Evolutionary conservation across 2,329 filamentous ascomycete genomes (phyloP).

Genomic region (Diaporthe sp.): DNA sequence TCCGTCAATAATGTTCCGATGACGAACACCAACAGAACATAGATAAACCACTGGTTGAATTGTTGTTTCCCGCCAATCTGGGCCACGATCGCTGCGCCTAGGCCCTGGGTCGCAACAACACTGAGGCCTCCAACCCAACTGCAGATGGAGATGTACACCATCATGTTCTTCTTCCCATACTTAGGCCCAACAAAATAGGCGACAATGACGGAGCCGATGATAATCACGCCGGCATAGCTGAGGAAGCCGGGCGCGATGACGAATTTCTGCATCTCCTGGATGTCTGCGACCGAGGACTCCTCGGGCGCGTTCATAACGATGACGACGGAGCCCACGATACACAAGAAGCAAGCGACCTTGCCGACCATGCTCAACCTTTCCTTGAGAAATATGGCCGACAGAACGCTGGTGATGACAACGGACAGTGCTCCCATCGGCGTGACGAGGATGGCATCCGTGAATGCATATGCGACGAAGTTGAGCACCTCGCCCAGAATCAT

Average conservation of each 20-base stretch:
- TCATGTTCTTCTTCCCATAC: constrained; percentile 97
- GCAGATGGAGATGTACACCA: constrained; percentile 97
- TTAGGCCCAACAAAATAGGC: constrained; percentile 86
- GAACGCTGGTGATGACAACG: constrained; percentile 90
- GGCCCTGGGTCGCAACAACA: constrained; percentile 93
- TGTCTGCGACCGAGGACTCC: constrained; percentile 86
- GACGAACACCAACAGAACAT: constrained; percentile 92
- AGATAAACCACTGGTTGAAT: constrained; percentile 98
- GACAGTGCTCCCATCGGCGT: constrained; percentile 70
- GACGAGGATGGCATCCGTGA: constrained; percentile 74
- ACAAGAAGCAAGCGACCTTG: constrained; percentile 95
- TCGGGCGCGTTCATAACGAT: constrained; percentile 94
- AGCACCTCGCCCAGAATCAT: constrained; percentile 98
- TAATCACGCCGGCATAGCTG: constrained; percentile 84
- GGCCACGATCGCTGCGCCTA: constrained; percentile 91
- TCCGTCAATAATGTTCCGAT: constrained; percentile 90
- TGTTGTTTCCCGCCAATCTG: constrained; percentile 85
- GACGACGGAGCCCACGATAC: constrained; percentile 91
- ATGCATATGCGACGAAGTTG: constrained; percentile 97
- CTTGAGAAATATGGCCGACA: constrained; percentile 96
- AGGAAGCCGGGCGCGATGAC: constrained; percentile 91
- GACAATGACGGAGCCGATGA: constrained; percentile 78
- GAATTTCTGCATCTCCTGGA: constrained; percentile 92
- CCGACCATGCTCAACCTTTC: constrained; percentile 95
- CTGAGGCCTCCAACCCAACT: constrained; percentile 94